Base-by-base conservation (phyloP, 2,329 filamentous ascomycete species). In the Penicillium sp. region DNA sequence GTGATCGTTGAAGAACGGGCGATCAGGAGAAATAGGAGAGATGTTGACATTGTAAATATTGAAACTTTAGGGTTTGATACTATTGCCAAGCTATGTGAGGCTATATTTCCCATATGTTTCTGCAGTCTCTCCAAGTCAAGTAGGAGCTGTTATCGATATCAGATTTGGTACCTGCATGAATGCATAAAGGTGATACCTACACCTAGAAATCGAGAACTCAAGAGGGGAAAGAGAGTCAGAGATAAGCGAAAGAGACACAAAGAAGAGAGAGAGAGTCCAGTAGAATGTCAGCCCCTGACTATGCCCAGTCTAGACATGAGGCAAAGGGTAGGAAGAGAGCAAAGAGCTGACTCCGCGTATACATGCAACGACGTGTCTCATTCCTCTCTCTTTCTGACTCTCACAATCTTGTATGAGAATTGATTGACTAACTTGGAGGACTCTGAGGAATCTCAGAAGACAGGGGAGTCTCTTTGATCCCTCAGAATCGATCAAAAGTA, bases 11-110 rank as follows among this genome's bases (percentile, higher is more conserved):
- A 56, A 62, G 56, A 56, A 55, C 9, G 58, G 34, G 47, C 53
- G 58, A 61, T 63, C 58, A 55, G 53, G 59, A 62, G 58, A 45
- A 48, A 54, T 59, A 60, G 56, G 53, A n/a, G 39, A 34, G n/a
- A 29, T 34, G 4, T 34, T 8, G 32, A 10, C 18, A 18, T 18
- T 18, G 18, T 18, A 18, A 18, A 29, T 34, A 8, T 34, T 8
- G 32, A 10, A 34, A 10, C 11, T 34, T 34, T 34, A 27, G 38
- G 18, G n/a, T 40, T 21, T n/a, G 16, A 40, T 22, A 16, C 16
- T 40, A 18, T 16, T 39, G n/a, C 8, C 21, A 22, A 13, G 38
- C 18, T 21, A 18, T 40, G 8, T 36, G 34, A 36, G 34, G 13
- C 7, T 36, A 36, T 36, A n/a, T 36, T 34, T 34, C 14, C 6